Percentiles rank a stretch among this genome's conserved stretches.
phyloP scores from a whole-genome alignment of 257 asterid genomes.

The Solanum lignicaule region DNA sequence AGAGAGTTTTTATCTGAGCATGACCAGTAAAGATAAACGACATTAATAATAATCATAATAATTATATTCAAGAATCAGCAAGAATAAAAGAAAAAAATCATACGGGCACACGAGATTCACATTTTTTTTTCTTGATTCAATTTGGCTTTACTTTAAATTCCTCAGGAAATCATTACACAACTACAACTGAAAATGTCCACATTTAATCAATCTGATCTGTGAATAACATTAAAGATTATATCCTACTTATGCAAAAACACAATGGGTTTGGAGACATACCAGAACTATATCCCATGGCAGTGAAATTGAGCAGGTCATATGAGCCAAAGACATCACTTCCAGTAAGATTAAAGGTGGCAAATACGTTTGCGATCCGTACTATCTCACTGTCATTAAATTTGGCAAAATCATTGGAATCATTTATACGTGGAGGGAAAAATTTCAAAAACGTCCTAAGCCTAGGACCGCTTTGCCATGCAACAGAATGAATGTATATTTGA shows the following conservation, averaged over 20 bases:
- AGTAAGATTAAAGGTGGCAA: constrained; percentile 31
- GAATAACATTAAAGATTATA: not conserved
- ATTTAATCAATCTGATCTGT: not conserved
- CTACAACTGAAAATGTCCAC: not conserved
- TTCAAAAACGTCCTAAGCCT: constrained; percentile 35
- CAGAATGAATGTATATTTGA: constrained; percentile 25
- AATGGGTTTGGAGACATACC: constrained; percentile 14
- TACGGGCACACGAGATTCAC: not conserved
- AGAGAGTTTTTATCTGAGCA: not conserved
- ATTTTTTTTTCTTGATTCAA: not conserved
- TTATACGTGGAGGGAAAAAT: constrained; percentile 21
- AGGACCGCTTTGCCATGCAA: constrained; percentile 39
- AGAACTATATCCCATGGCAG: constrained; percentile 25
- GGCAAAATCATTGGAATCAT: constrained; percentile 11
- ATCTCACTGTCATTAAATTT: constrained; percentile 17
- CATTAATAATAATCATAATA: not conserved
- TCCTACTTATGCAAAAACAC: not conserved
- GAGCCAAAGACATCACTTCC: constrained; percentile 34
- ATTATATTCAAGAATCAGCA: not conserved
- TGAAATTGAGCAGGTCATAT: constrained; percentile 40
- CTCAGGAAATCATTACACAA: not conserved
- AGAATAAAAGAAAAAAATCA: not conserved
- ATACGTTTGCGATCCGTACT: constrained; percentile 16
- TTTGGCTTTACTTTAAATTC: not conserved
- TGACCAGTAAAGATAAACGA: not conserved